A percentile compares a stretch with the other conserved stretches of the same genome.
Conservation (phyloP, 2,329 filamentous ascomycete species). For the Simplicillium aogashimaense region DNA sequence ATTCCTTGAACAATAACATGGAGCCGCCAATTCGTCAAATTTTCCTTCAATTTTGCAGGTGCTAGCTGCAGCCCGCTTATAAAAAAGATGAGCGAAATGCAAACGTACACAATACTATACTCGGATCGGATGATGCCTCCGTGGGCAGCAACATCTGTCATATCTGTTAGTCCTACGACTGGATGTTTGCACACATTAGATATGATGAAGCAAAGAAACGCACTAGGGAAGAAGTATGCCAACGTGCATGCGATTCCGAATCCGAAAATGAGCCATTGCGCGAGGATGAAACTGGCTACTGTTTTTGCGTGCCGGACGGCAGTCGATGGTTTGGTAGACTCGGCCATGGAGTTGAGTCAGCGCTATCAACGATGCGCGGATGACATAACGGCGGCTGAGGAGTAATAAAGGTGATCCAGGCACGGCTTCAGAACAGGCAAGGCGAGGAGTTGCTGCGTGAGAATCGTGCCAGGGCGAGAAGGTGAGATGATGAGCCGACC, state of each 20-base stretch:
- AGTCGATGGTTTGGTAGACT: neutral
- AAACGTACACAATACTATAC: constrained; percentile 57
- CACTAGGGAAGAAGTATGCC: constrained; percentile 32
- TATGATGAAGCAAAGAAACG: constrained; percentile 10
- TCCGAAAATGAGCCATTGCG: constrained; percentile 57
- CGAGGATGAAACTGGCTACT: constrained; percentile 26
- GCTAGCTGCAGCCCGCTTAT: constrained; percentile 62
- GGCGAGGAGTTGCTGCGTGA: too few relatives aligned
- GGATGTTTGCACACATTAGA: neutral
- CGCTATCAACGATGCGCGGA: too few relatives aligned
- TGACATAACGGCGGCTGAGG: too few relatives aligned
- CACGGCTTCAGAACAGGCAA: too few relatives aligned
- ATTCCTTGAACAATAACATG: constrained; percentile 58
- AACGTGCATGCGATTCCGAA: constrained; percentile 44
- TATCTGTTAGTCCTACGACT: neutral
- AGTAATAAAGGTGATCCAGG: too few relatives aligned
- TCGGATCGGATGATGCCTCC: constrained; percentile 15
- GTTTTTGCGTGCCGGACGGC: neutral
- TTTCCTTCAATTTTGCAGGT: constrained; percentile 47
- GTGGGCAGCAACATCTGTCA: neutral
- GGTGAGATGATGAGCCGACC: too few relatives aligned
- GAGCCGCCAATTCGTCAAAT: constrained; percentile 56
- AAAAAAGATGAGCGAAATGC: constrained; percentile 60
- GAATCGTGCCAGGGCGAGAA: too few relatives aligned
- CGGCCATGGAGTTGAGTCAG: neutral